These are phyloP conservation scores for Leptodontidium sp. DNA, from an alignment of 2,329 filamentous ascomycete species.

Conservation along the genomic window DNA sequence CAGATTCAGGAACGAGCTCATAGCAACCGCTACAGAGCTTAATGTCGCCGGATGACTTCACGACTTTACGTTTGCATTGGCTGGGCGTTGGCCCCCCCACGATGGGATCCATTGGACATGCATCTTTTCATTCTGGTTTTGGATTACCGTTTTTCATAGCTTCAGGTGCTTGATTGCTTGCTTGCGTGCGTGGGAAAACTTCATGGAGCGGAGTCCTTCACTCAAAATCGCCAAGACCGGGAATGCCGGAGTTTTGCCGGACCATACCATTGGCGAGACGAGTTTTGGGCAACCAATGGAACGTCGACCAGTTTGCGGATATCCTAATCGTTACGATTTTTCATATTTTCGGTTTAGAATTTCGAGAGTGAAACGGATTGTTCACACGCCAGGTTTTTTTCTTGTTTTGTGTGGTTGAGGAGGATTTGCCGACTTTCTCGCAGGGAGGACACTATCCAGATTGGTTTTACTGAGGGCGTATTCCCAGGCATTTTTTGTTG, in stretches of 20 bases:
- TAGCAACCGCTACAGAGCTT: constrained; percentile 42
- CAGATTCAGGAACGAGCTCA: constrained; percentile 74
- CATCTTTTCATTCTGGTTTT: constrained; percentile 16
- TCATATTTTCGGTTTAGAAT: background rate
- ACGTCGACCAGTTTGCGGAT: constrained; percentile 1
- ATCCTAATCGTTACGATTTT: constrained; percentile 1
- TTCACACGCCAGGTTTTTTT: constrained; percentile 4
- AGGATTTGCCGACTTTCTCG: constrained; percentile 1
- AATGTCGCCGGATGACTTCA: constrained; percentile 33
- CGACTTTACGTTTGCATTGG: constrained; percentile 37
- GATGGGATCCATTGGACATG: constrained; percentile 20
- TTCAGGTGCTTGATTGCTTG: background rate
- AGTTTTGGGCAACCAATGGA: constrained; percentile 4
- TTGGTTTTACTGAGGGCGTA: constrained; percentile 17
- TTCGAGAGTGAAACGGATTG: background rate
- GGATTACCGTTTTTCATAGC: background rate
- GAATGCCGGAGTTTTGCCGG: constrained; percentile 18
- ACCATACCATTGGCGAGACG: background rate
- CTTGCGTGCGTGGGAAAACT: background rate
- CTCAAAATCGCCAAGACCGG: background rate
- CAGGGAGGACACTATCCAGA: constrained; percentile 3
- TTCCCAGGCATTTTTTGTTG: constrained; percentile 15
- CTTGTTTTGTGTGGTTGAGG: constrained; percentile 4
- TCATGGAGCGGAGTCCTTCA: constrained; percentile 9
- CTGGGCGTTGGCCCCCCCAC: constrained; percentile 25